Evolutionary conservation across 2,329 filamentous ascomycete genomes (phyloP).

Genomic region (Ceratocystis papillata): DNA sequence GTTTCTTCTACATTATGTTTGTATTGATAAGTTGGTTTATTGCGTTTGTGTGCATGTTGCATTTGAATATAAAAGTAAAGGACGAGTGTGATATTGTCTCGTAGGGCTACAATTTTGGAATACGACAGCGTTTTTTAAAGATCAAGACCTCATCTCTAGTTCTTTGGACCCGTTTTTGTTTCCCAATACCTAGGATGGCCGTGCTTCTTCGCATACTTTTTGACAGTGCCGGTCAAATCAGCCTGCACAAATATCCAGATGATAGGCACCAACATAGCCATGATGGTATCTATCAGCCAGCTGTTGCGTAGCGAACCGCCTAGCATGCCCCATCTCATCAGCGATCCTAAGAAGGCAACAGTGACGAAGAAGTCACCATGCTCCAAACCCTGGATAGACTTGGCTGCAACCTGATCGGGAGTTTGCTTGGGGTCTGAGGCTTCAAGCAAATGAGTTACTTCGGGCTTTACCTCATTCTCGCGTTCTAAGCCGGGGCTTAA

Average conservation of each 20-base stretch:
- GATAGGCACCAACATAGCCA: constrained; percentile 43
- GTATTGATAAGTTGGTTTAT: background rate
- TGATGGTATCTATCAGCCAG: constrained; percentile 48
- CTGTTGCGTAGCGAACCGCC: constrained; percentile 49
- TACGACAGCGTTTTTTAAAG: background rate
- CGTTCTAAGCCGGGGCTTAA: constrained; percentile 60
- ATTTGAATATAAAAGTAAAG: background rate
- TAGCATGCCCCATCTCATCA: constrained; percentile 55
- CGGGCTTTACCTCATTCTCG: constrained; percentile 71
- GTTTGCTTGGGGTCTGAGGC: constrained; percentile 69
- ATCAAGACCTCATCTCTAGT: constrained; percentile 1
- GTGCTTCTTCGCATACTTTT: constrained; percentile 44
- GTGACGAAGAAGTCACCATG: constrained; percentile 69
- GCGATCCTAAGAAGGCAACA: constrained; percentile 57
- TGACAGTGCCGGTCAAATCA: constrained; percentile 49
- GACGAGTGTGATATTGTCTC: no score
- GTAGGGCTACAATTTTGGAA: no score
- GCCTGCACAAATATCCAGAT: constrained; percentile 49
- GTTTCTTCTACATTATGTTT: background rate
- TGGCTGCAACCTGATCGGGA: constrained; percentile 63
- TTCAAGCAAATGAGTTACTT: constrained; percentile 67
- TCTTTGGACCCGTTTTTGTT: constrained; percentile 19
- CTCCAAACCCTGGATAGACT: constrained; percentile 63
- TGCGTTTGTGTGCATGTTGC: background rate
- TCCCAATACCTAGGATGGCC: constrained; percentile 46